A percentile compares a stretch with the other conserved stretches of the same genome.
phyloP scores from a whole-genome alignment of 192 early-diverging fungal species.

The Backusella australiensis region DNA sequence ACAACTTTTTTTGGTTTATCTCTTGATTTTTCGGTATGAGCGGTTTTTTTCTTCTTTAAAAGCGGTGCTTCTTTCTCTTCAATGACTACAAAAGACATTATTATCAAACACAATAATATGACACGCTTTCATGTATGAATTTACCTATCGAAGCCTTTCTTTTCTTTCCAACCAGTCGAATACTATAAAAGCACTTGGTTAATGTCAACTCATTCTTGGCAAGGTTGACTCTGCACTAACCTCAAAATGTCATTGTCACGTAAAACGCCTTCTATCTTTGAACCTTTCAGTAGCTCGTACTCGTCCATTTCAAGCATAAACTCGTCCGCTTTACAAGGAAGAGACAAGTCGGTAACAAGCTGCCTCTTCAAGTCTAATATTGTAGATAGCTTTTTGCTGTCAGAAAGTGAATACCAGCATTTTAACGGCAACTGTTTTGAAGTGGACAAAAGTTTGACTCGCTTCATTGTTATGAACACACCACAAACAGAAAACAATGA shows the following conservation, averaged over 20 bases:
- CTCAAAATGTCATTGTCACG: background rate
- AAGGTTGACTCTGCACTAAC: background rate
- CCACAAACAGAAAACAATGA: background rate
- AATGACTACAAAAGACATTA: background rate
- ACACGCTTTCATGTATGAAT: background rate
- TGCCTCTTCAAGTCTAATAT: background rate
- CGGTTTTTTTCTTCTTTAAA: background rate
- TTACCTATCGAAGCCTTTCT: background rate
- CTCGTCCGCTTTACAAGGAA: background rate
- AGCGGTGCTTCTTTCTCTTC: background rate
- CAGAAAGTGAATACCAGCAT: background rate
- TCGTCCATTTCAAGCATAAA: background rate
- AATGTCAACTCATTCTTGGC: background rate
- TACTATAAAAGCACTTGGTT: background rate
- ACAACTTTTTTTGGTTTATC: background rate
- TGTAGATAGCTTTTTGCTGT: background rate
- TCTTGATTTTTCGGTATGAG: background rate
- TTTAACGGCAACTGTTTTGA: background rate
- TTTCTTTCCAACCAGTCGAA: background rate
- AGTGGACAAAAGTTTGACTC: background rate
- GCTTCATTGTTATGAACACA: background rate
- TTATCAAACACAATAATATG: background rate
- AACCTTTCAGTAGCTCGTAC: background rate
- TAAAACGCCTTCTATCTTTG: background rate
- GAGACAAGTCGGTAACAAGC: background rate